Base-by-base conservation (phyloP, 164 flowering plant genomes). In the Protea cynaroides region DNA sequence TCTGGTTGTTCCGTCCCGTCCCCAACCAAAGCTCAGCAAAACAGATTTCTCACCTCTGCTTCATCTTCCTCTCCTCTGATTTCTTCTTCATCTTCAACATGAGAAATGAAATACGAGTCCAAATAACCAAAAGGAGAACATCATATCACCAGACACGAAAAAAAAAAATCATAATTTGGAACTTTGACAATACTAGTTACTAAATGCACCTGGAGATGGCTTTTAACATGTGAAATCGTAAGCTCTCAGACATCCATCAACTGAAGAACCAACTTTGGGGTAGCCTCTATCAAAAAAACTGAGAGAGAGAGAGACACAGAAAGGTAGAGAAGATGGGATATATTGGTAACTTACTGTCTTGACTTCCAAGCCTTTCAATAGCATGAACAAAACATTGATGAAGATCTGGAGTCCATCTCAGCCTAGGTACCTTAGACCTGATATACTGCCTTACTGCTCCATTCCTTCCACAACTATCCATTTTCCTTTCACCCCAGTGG, bases 371-470 rank as follows among this genome's bases (percentile, higher is more conserved):
- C 43, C 85, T 78, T n/a, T 86, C 81, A 66, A 92, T 79, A 63
- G 98, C 94, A 71, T 80, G 77, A 71, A 92, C 79, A 76, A 92
- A 92, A 53, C 85, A 83, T 58, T 69, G 89, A 65, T 92, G 96
- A 72, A 92, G 98, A 62, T 92, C 92, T 53, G 90, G 82, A 24
- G 96, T 92, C 97, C 97, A 92, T 77, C 89, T 74, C 68, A 92
- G 38, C 9, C 97, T 76, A 60, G 96, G 96, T 9, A 82, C 84
- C 68, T 85, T 89, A 0, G 97, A 89, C 78, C 97, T 78, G 12
- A 86, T 56, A 66, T 89, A 89, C 69, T 81, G 96, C 58, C 96
- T 81, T 15, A 89, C 92, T 7, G 79, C 71, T 58, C 90, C 86
- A 74, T 72, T 79, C 57, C 87, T 85, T 65, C 90, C 90, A 74